These are phyloP conservation scores for Cruciata laevipes DNA, from an alignment of 257 asterid species.

Conservation along the genomic window DNA sequence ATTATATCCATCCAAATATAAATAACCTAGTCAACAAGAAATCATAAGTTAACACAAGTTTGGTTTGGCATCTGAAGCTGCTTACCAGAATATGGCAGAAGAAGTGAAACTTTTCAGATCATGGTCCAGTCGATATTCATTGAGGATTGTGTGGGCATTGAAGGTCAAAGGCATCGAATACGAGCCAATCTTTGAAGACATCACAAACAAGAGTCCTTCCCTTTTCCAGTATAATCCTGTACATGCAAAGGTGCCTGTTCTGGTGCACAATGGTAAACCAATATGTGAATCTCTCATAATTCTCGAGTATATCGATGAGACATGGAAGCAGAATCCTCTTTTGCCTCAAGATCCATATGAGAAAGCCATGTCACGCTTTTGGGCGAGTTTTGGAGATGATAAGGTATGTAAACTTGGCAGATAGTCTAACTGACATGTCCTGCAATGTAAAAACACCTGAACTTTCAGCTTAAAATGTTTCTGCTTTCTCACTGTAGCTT, in stretches of 20 bases:
- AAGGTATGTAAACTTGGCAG: constrained; percentile 31
- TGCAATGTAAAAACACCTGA: not conserved
- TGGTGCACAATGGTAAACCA: constrained; percentile 62
- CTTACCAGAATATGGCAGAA: constrained; percentile 39
- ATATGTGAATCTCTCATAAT: constrained; percentile 66
- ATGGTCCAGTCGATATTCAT: constrained; percentile 55
- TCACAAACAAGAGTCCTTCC: constrained; percentile 40
- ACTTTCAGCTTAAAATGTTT: not conserved
- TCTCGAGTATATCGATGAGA: constrained; percentile 66
- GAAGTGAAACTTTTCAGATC: constrained; percentile 57
- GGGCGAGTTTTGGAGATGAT: constrained; percentile 70
- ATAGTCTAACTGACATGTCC: not conserved
- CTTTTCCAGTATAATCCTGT: constrained; percentile 54
- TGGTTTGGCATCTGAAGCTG: not conserved
- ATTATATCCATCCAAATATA: not conserved
- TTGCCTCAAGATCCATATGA: constrained; percentile 60
- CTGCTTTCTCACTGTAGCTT: constrained; percentile 28
- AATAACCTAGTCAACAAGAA: not conserved
- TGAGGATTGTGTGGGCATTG: constrained; percentile 52
- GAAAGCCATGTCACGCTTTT: constrained; percentile 54
- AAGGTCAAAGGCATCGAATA: constrained; percentile 47
- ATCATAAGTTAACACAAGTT: too few relatives aligned
- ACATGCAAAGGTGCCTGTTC: constrained; percentile 50
- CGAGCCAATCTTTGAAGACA: constrained; percentile 47
- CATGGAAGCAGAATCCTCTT: constrained; percentile 54